These are phyloP conservation scores for Zizania latifolia DNA, from an alignment of 176 grass and related monocot genomes.

Conservation along the genomic window DNA sequence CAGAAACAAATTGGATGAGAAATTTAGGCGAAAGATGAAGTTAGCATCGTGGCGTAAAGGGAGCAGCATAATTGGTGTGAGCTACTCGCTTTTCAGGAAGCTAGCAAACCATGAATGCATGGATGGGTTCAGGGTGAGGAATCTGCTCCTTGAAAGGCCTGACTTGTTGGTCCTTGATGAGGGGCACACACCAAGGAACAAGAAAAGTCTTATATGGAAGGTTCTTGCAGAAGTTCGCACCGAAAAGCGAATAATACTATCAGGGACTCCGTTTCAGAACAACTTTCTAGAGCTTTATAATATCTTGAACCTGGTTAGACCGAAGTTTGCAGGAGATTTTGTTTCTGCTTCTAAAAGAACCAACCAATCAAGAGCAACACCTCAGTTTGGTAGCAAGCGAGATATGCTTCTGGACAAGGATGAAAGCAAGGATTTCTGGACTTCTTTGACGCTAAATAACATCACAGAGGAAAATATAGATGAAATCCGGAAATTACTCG, in stretches of 20 bases:
- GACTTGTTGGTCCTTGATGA: conserved; percentile 74
- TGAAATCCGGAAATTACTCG: conserved; percentile 41
- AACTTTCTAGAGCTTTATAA: conserved; percentile 73
- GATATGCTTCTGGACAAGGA: conserved; percentile 8
- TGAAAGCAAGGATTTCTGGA: conserved; percentile 46
- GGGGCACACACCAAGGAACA: conserved; percentile 79
- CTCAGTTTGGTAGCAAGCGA: background rate
- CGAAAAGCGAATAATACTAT: conserved; percentile 63
- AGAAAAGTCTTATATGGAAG: conserved; percentile 46
- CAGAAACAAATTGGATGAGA: conserved; percentile 16
- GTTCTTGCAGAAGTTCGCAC: conserved; percentile 45
- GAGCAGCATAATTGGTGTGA: conserved; percentile 66
- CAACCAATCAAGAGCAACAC: background rate
- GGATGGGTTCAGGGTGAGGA: conserved; percentile 18
- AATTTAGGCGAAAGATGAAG: conserved; percentile 38
- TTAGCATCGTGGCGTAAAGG: conserved; percentile 60
- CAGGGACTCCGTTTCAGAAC: conserved; percentile 83
- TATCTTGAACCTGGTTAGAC: conserved; percentile 53
- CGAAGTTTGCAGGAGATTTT: conserved; percentile 50
- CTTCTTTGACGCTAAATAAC: conserved; percentile 42
- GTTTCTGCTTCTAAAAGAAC: conserved; percentile 12
- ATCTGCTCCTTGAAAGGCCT: conserved; percentile 49
- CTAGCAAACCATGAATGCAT: conserved; percentile 22
- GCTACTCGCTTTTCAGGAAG: conserved; percentile 60
- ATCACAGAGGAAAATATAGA: conserved; percentile 41